phyloP scores from a whole-genome alignment of 306 rosid species.

The Sesbania bispinosa region DNA sequence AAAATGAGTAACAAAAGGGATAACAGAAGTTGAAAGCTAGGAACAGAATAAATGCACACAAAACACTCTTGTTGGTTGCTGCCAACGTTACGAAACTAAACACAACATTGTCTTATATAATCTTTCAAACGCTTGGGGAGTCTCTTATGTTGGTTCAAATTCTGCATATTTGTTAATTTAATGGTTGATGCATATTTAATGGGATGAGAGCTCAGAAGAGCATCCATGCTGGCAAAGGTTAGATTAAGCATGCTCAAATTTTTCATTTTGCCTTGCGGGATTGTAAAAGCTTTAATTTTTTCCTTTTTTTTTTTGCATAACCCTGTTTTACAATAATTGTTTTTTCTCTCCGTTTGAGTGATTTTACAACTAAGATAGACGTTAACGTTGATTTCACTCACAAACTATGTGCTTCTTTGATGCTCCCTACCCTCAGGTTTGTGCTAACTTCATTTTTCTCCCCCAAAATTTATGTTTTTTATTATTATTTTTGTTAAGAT shows the following conservation, averaged over 20 bases:
- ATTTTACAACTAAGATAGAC: conserved; percentile 79
- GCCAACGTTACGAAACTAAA: neutral
- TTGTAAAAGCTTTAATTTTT: neutral
- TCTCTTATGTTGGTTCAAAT: conserved; percentile 19
- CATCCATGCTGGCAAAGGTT: conserved; percentile 96
- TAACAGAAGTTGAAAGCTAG: conserved; percentile 51
- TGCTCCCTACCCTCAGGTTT: conserved; percentile 78
- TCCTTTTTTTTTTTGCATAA: no score
- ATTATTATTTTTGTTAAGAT: no score
- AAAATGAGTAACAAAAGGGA: conserved; percentile 48
- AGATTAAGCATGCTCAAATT: neutral
- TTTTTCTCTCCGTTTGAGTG: neutral
- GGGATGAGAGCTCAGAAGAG: conserved; percentile 93
- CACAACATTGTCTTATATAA: conserved; percentile 17
- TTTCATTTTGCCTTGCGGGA: neutral
- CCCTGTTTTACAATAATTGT: neutral
- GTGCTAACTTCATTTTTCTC: neutral
- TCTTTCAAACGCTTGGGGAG: neutral
- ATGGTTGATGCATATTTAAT: conserved; percentile 48
- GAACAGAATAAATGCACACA: conserved; percentile 36
- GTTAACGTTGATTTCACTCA: no score
- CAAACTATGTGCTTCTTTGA: conserved; percentile 70
- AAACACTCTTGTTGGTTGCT: neutral
- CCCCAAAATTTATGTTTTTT: neutral
- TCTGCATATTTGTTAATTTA: conserved; percentile 17